Evolutionary conservation across 805 yeast genomes (phyloP).

Genomic region (Teunomyces funiuensis): DNA sequence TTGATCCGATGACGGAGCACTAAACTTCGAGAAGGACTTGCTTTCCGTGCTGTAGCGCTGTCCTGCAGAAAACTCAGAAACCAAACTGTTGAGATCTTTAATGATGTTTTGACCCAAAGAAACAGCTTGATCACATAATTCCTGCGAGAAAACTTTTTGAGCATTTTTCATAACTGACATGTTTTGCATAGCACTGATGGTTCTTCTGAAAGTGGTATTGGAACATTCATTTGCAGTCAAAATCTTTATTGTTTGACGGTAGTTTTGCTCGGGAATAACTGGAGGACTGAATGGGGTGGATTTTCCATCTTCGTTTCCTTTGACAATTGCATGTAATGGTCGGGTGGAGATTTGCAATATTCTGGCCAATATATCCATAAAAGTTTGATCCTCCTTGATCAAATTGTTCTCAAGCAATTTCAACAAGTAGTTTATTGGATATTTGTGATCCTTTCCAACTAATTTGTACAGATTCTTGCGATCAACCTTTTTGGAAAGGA

Average conservation of each 20-base stretch:
- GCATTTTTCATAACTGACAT: constrained; percentile 62
- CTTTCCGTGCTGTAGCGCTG: constrained; percentile 45
- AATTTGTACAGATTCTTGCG: constrained; percentile 17
- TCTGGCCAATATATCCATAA: constrained; percentile 75
- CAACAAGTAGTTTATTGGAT: constrained; percentile 72
- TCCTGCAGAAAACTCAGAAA: constrained; percentile 42
- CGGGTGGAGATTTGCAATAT: constrained; percentile 75
- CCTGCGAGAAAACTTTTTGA: constrained; percentile 62
- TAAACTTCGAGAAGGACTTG: constrained; percentile 62
- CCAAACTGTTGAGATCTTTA: constrained; percentile 52
- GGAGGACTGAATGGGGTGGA: constrained; percentile 49
- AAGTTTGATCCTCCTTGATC: constrained; percentile 68
- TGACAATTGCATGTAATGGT: constrained; percentile 59
- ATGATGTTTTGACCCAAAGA: constrained; percentile 55
- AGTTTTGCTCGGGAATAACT: constrained; percentile 57
- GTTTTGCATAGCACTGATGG: constrained; percentile 77
- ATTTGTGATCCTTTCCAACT: constrained; percentile 46
- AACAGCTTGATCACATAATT: constrained; percentile 65
- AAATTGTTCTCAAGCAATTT: constrained; percentile 59
- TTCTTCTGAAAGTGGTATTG: constrained; percentile 79
- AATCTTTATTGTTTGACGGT: constrained; percentile 63
- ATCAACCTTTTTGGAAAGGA: constrained; percentile 33
- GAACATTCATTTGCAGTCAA: constrained; percentile 82
- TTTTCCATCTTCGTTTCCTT: constrained; percentile 19
- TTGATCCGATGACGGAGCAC: constrained; percentile 81